A percentile compares a stretch with the other conserved stretches of the same genome.
Evolutionary conservation across 129 eudicot genomes (phyloP).

Genomic region (Logfia minima): DNA sequence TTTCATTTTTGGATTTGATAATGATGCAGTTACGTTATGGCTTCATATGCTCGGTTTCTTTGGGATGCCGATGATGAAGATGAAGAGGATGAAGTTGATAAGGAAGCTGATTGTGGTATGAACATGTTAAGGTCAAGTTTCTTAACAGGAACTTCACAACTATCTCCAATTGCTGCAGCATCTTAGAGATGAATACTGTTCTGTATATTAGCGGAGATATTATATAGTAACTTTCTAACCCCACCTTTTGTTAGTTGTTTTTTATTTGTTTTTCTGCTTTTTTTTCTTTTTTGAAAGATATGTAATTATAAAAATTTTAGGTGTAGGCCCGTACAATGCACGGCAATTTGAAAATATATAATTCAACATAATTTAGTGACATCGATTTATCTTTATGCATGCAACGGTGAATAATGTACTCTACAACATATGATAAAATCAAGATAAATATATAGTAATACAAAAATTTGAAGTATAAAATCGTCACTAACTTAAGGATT

Average conservation of each 20-base stretch:
- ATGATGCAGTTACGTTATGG: constrained; percentile 52
- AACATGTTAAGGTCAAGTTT: constrained; percentile 27
- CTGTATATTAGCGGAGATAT: constrained; percentile 37
- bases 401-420: too few relatives aligned
- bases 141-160: constrained; percentile 36
- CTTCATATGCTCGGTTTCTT: constrained; percentile 58
- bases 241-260: constrained; percentile 22
- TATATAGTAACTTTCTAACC: constrained; percentile 45
- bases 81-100: constrained; percentile 25
- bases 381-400: too few relatives aligned
- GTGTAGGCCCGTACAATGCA: too few relatives aligned
- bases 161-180: constrained; percentile 53
- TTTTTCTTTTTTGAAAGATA: too few relatives aligned
- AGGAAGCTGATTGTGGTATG: constrained; percentile 18
- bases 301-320: too few relatives aligned
- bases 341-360: too few relatives aligned
- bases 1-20: not conserved
- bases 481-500: too few relatives aligned
- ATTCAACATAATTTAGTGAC: too few relatives aligned
- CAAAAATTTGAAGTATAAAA: too few relatives aligned
- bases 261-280: constrained; percentile 15
- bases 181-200: constrained; percentile 39
- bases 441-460: too few relatives aligned
- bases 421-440: too few relatives aligned
- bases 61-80: constrained; percentile 55